phyloP scores from a whole-genome alignment of 441 rosid species.

The Populus hybrid region DNA sequence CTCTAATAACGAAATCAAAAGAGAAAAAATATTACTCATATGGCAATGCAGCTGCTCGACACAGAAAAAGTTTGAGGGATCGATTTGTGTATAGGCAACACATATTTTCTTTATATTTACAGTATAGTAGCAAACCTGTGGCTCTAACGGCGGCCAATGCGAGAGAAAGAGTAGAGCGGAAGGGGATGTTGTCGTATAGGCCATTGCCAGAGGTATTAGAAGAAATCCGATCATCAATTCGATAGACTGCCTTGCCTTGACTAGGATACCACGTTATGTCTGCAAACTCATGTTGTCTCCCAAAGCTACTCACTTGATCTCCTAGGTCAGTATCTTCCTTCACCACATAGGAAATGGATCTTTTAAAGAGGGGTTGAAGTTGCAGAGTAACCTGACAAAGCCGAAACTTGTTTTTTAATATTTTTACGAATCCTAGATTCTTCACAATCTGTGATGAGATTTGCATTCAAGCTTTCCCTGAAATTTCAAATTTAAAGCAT shows the following conservation, averaged over 20 bases:
- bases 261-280: slow-evolving; percentile 77
- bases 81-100: neutral
- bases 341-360: slow-evolving; percentile 48
- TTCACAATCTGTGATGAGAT: neutral
- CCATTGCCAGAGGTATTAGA: slow-evolving; percentile 49
- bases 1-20: slow-evolving; percentile 30
- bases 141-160: slow-evolving; percentile 38
- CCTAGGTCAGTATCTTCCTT: slow-evolving; percentile 45
- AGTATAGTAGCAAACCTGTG: slow-evolving; percentile 31
- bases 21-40: neutral
- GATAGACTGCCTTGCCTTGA: slow-evolving; percentile 54
- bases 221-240: slow-evolving; percentile 59
- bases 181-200: slow-evolving; percentile 46
- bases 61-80: neutral
- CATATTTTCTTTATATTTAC: no score
- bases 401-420: neutral
- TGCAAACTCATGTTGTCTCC: slow-evolving; percentile 62
- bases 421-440: neutral
- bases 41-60: neutral
- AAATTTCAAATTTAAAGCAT: no score
- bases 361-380: slow-evolving; percentile 63
- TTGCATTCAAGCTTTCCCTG: neutral
- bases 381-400: slow-evolving; percentile 49
- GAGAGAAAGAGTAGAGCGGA: slow-evolving; percentile 45
- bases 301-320: slow-evolving; percentile 46